Conservation (phyloP, 306 rosid genomes). For the Lotus japonicus region DNA sequence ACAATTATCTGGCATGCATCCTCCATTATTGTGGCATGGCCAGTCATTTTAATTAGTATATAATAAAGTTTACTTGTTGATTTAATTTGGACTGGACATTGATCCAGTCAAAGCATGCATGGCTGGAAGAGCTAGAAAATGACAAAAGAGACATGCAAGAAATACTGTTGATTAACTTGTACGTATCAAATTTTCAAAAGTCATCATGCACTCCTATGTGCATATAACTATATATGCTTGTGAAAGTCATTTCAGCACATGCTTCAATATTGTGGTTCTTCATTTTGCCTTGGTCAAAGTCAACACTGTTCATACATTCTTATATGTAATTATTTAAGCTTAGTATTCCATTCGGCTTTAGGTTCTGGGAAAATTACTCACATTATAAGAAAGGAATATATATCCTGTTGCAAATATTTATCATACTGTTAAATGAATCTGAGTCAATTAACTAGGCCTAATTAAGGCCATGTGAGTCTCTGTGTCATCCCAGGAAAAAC, state of each 20-base stretch:
- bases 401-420: too few species aligned
- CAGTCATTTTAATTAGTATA: too few species aligned
- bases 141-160: too few species aligned
- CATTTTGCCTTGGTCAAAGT: constrained; percentile 14
- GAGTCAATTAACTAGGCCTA: too few species aligned
- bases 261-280: constrained; percentile 8
- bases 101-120: constrained; percentile 19
- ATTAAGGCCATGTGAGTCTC: too few species aligned
- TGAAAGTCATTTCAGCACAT: constrained; percentile 4
- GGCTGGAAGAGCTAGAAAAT: neutral
- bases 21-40: too few species aligned
- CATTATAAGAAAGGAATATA: neutral
- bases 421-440: neutral
- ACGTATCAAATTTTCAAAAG: neutral
- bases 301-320: neutral
- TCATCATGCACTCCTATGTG: too few species aligned
- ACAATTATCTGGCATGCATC: too few species aligned
- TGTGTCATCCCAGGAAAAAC: neutral
- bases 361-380: neutral
- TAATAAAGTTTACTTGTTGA: neutral
- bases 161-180: neutral
- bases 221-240: too few species aligned
- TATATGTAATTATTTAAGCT: too few species aligned
- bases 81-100: neutral
- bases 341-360: neutral